Evolutionary conservation across 2,329 filamentous ascomycete genomes (phyloP).

Genomic region (Lachnellula occidentalis): DNA sequence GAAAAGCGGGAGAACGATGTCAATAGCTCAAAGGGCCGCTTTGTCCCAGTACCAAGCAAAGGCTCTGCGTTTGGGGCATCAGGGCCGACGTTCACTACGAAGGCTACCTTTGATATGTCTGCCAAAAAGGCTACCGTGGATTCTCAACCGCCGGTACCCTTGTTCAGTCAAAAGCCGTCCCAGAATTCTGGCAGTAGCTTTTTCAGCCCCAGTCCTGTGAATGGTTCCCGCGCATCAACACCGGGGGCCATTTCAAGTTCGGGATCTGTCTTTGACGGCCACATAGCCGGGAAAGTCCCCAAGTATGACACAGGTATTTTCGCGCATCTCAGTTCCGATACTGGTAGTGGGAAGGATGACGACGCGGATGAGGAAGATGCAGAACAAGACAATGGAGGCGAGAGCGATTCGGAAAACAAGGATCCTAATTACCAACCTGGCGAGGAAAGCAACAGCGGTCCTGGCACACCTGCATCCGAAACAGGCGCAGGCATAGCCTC

Average conservation of each 20-base stretch:
- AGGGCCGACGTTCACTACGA: neutral
- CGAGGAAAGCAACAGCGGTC: constrained; percentile 14
- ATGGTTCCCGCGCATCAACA: constrained; percentile 24
- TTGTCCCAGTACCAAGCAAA: constrained; percentile 16
- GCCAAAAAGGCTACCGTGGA: neutral
- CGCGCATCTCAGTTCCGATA: constrained; percentile 43
- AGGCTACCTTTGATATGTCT: constrained; percentile 1
- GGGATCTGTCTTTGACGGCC: constrained; percentile 5
- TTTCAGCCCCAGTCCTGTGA: constrained; percentile 22
- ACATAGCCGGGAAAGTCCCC: no score
- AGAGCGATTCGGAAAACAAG: constrained; percentile 33
- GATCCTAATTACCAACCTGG: constrained; percentile 23
- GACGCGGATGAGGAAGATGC: constrained; percentile 40
- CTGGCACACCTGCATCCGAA: constrained; percentile 21
- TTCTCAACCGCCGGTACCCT: constrained; percentile 1
- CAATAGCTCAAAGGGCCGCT: constrained; percentile 5
- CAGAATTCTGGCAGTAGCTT: constrained; percentile 26
- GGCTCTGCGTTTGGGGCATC: constrained; percentile 13
- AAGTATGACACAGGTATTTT: constrained; percentile 36
- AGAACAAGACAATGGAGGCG: constrained; percentile 39
- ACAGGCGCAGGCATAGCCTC: constrained; percentile 25
- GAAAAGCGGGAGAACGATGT: constrained; percentile 19
- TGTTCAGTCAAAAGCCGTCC: constrained; percentile 34
- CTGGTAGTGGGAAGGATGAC: constrained; percentile 39
- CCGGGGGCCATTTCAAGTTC: constrained; percentile 19